A percentile compares a stretch with the other conserved stretches of the same genome.
These are phyloP conservation scores for Tricholoma hemisulphureum DNA, from an alignment of 768 basidiomycete genomes.

Conservation along the genomic window DNA sequence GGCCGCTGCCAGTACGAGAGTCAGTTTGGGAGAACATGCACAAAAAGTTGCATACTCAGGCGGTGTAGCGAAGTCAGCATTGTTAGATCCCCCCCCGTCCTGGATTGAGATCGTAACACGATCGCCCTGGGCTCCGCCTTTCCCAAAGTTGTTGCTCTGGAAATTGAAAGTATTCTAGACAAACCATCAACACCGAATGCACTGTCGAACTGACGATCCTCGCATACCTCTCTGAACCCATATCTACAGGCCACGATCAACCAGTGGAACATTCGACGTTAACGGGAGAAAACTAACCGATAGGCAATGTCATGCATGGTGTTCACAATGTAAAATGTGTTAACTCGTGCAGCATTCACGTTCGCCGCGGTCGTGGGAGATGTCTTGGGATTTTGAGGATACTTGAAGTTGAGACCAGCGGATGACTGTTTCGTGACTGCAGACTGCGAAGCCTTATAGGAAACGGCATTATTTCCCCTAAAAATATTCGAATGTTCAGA, in stretches of 20 bases:
- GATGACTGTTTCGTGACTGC: slow-evolving; percentile 37
- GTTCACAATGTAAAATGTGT: slow-evolving; percentile 62
- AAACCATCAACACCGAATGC: background rate
- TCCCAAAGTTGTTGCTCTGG: slow-evolving; percentile 52
- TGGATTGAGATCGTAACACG: slow-evolving; percentile 50
- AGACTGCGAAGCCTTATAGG: slow-evolving; percentile 29
- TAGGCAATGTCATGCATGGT: slow-evolving; percentile 51
- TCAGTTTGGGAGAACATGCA: background rate
- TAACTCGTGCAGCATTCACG: slow-evolving; percentile 50
- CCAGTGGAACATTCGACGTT: too few species aligned
- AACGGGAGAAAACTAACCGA: slow-evolving; percentile 36
- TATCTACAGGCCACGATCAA: slow-evolving; percentile 23
- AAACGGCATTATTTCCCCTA: slow-evolving; percentile 36
- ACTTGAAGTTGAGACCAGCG: slow-evolving; percentile 38
- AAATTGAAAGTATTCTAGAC: slow-evolving; percentile 32
- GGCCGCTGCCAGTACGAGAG: slow-evolving; percentile 22
- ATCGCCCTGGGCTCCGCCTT: slow-evolving; percentile 47
- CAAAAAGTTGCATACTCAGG: slow-evolving; percentile 30
- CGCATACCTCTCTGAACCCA: slow-evolving; percentile 49
- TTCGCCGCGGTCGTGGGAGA: slow-evolving; percentile 41
- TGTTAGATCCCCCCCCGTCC: slow-evolving; percentile 41
- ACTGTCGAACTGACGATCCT: background rate
- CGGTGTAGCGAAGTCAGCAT: slow-evolving; percentile 40
- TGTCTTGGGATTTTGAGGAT: slow-evolving; percentile 28
- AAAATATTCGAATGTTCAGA: background rate